Percentiles rank a stretch among this genome's conserved stretches.
Evolutionary conservation across 208 protist genomes (phyloP).

Genomic region (Herpetomonas samuelpessoai): DNA sequence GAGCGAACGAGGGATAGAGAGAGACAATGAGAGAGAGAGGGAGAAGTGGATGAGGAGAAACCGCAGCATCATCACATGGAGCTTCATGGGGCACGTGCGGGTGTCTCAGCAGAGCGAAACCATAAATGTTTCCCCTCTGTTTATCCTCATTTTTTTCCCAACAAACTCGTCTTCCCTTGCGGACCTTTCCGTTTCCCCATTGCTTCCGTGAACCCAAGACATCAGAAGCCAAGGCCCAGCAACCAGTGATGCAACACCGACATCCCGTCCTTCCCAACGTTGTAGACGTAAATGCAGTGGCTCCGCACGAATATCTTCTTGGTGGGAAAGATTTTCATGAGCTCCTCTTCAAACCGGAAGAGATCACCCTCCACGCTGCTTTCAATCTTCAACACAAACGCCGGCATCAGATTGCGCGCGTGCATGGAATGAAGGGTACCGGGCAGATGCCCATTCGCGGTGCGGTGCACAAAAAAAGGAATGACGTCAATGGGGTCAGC

Average conservation of each 20-base stretch:
- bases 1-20: conserved; percentile 1
- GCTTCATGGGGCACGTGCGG: background rate
- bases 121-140: background rate
- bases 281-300: conserved; percentile 74
- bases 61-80: background rate
- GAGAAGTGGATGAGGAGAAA: background rate
- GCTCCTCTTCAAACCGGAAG: conserved; percentile 86
- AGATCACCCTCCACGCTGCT: conserved; percentile 68
- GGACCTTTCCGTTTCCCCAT: too few relatives aligned
- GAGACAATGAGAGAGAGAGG: background rate
- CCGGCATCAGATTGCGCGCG: conserved; percentile 67
- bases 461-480: conserved; percentile 85
- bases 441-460: conserved; percentile 70
- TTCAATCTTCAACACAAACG: conserved; percentile 62
- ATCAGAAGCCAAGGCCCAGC: conserved; percentile 83
- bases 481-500: conserved; percentile 70
- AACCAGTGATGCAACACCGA: conserved; percentile 85
- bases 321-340: conserved; percentile 90
- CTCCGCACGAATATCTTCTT: conserved; percentile 85
- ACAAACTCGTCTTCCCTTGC: background rate
- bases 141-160: background rate
- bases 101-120: too few relatives aligned
- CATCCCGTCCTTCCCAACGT: conserved; percentile 67
- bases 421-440: conserved; percentile 75
- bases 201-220: too few relatives aligned